Evolutionary conservation across 306 rosid genomes (phyloP), one percentile per base, ranked within the genome.

Genomic region (Glycyrrhiza uralensis): DNA sequence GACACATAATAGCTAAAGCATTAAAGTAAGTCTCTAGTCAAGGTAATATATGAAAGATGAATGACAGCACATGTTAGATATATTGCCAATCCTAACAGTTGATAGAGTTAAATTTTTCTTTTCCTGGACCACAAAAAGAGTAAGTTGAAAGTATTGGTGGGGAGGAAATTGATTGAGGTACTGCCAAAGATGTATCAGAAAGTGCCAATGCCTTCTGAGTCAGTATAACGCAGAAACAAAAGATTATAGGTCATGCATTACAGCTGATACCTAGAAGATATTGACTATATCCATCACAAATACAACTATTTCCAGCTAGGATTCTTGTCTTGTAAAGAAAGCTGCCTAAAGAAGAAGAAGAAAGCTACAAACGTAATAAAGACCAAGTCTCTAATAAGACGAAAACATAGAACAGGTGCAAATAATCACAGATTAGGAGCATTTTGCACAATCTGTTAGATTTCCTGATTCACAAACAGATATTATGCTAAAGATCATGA

Each of bases 301-400:
- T 45, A 36, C 24, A 72, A 20, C 26, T 45, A 23, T 22, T 74
- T 61, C 71, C 52, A 49, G 52, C 63, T 74, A 36, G 13, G 63
- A 1, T 0, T 36, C 20, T 72, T 45, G 38, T 61, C 71, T 24
- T 35, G 35, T 23, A 15, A 8, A n/a, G 71, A 61, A 62, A 59
- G 20, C 30, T 60, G 20, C 42, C 51, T 49, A 8, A 24, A 50
- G 26, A 59, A 30, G 69, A 59, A 46, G 60, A 20, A 7, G 22
- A 3, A 18, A n/a, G n/a, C n/a, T 15, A 3, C 20, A 17, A 38
- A 46, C 0, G 3, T 36, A 51, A 24, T 49, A 62, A 46, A 44
- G 77, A 59, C 59, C 12, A 32, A 18, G 47, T 45, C 15, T 71
- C 1, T 8, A 28, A 19, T 41, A 42, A 56, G 44, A 41, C 20